A percentile compares a stretch with the other conserved stretches of the same genome.
Evolutionary conservation across 2,329 filamentous ascomycete genomes (phyloP).

Genomic region (Botrytis deweyae): DNA sequence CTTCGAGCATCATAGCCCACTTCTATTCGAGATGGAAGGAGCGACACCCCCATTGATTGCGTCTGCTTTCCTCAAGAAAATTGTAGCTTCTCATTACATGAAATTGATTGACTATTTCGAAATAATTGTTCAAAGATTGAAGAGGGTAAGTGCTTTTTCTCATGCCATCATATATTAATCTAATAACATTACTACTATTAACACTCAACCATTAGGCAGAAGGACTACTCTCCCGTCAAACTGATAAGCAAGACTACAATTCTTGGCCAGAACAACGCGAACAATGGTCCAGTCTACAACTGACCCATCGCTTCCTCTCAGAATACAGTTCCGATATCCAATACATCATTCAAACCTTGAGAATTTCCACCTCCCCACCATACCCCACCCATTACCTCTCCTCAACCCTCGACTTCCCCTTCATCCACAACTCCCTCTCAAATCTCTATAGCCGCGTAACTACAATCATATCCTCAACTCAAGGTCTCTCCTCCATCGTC

Average conservation of each 20-base stretch:
- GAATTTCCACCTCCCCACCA: background rate
- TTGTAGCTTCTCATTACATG: conserved; percentile 21
- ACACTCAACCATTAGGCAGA: background rate
- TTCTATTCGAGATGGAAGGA: conserved; percentile 2
- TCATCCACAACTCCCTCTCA: background rate
- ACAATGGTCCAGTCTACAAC: conserved; percentile 4
- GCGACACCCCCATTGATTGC: background rate
- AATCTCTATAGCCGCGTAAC: background rate
- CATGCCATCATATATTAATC: no score
- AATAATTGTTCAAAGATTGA: background rate
- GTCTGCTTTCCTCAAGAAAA: conserved; percentile 20
- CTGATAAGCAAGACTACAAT: background rate
- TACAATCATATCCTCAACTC: background rate
- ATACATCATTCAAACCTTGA: conserved; percentile 2
- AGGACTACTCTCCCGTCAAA: background rate
- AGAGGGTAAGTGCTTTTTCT: background rate
- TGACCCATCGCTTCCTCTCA: conserved; percentile 1
- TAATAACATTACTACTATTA: no score
- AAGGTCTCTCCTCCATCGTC: conserved; percentile 7
- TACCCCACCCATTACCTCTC: background rate
- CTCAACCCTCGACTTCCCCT: background rate
- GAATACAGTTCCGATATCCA: conserved; percentile 1
- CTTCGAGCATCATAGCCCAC: conserved; percentile 17
- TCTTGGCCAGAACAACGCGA: conserved; percentile 5
- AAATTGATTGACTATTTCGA: conserved; percentile 22